Base-by-base conservation (phyloP, 2,329 filamentous ascomycete species). In the Trichoderma afroharzianum region DNA sequence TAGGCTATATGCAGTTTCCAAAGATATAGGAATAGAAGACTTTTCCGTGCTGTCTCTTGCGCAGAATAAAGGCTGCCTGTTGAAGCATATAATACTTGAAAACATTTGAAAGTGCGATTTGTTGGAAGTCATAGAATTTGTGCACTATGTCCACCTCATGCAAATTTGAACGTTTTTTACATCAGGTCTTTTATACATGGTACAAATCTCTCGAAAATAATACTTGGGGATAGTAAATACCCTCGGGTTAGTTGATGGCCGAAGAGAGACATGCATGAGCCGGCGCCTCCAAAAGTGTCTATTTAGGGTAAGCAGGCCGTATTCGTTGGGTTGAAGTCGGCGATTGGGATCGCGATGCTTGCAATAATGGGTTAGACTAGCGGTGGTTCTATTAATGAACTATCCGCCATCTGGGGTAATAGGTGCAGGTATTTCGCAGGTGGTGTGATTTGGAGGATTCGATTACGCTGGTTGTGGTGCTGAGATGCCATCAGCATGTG, bases 211-310 rank as follows among this genome's bases (percentile, higher is more conserved):
- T 11, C 3, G 24, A 21, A 1, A 53, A 21, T 14, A 3, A 24
- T 3, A 24, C n/a, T 3, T 50, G n/a, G 11, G 11, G 8, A 24
- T 12, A 50, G 11, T 1, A 50, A 6, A 4, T 11, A 47, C 1
- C 43, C 4, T 15, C 5, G 8, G 24, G 15, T 15, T 57, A 18
- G 53, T 57, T 28, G 26, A 6, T 18, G 43, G 28, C 62, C 43
- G 62, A 64, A 11, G 24, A 30, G 64, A 68, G 64, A 58, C 53
- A 43, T 68, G 64, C 64, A 68, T 68, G 64, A 58, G 24, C 30
- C 32, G 47, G 63, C 63, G 63, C 21, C 1, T 12, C 28, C 1
- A 21, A 26, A 21, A 1, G 4, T n/a, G 21, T 24, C 1, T 3
- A 7, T 36, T 18, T 36, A 47, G 24, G 33, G 36, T 43, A 36